A percentile compares a stretch with the other conserved stretches of the same genome.
Evolutionary conservation across 139 green algal genomes (phyloP).

Genomic region (Raphidocelis subcapitata): DNA sequence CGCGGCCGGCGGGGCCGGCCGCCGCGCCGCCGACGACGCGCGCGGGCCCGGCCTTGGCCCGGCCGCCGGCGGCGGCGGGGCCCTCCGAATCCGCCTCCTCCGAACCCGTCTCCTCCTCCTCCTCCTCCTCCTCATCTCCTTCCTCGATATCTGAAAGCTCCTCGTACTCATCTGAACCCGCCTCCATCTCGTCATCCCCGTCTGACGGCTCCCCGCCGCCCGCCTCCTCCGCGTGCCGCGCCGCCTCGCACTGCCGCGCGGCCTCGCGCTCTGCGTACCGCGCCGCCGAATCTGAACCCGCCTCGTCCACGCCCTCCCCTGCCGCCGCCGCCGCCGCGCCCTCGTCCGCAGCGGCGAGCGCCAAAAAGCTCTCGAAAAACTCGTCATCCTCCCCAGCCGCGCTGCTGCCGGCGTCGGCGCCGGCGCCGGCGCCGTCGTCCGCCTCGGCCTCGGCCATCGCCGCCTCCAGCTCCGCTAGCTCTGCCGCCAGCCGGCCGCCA

Average conservation of each 20-base stretch:
- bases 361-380: too few relatives aligned
- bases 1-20: neutral
- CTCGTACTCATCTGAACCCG: neutral
- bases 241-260: too few relatives aligned
- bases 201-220: neutral
- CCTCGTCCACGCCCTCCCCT: too few relatives aligned
- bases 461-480: slow-evolving; percentile 21
- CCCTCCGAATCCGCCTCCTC: neutral
- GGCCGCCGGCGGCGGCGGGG: neutral
- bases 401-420: too few relatives aligned
- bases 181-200: neutral
- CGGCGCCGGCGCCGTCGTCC: slow-evolving; percentile 8
- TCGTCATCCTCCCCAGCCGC: slow-evolving; percentile 11
- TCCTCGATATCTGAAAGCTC: neutral
- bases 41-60: too few relatives aligned
- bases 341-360: too few relatives aligned
- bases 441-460: slow-evolving; percentile 21
- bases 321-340: too few relatives aligned
- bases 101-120: neutral
- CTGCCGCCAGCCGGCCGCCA: slow-evolving; percentile 22
- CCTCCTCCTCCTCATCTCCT: neutral
- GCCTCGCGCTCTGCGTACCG: too few relatives aligned
- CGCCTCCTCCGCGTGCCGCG: too few relatives aligned
- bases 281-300: too few relatives aligned
- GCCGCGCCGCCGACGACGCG: too few relatives aligned